phyloP scores from a whole-genome alignment of 345 rosid genomes.

The Brassica cretica region DNA sequence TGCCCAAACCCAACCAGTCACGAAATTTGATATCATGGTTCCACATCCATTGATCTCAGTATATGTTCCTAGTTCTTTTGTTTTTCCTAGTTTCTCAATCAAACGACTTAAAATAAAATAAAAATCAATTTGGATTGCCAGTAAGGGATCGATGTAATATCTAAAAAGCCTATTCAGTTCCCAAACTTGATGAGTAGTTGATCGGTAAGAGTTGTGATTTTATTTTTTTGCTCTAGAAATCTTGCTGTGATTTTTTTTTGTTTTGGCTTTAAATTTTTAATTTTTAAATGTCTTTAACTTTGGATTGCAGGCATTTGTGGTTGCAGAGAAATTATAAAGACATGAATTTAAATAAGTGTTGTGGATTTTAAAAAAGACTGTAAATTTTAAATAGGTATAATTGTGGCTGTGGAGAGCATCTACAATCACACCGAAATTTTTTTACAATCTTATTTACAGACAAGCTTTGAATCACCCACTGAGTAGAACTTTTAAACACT shows the following conservation, averaged over 20 bases:
- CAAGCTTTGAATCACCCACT: neutral
- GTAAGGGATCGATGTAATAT: neutral
- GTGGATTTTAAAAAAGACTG: no score
- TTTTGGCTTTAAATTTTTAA: no score
- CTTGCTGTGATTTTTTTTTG: no score
- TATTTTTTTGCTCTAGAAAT: no score
- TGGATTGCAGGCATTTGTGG: no score
- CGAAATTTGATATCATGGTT: neutral
- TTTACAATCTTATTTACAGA: neutral
- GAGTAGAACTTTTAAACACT: neutral
- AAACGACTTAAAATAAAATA: neutral
- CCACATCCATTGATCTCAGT: neutral
- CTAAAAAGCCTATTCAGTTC: neutral
- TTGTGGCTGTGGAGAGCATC: no score
- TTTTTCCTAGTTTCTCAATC: neutral
- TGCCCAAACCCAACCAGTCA: neutral
- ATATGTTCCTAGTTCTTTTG: neutral
- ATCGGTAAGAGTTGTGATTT: no score
- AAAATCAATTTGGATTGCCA: neutral
- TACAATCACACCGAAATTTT: no score
- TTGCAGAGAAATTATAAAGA: no score
- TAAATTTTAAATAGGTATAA: no score
- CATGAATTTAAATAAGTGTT: no score
- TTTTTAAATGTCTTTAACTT: no score
- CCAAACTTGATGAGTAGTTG: neutral